Evolutionary conservation across 148 eudicot species (phyloP).

Genomic region (Dianthus caryophyllus): DNA sequence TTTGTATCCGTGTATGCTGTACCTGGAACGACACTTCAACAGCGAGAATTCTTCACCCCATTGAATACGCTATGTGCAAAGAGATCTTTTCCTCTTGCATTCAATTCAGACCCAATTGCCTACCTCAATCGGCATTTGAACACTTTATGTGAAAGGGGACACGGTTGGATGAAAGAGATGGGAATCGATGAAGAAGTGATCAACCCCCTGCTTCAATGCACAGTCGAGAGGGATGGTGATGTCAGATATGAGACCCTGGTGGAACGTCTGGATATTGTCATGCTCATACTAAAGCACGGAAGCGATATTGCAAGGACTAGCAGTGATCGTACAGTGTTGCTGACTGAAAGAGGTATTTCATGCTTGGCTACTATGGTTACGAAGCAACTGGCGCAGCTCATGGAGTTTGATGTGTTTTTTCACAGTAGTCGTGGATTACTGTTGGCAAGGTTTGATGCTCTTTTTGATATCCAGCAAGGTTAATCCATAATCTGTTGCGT

Average conservation of each 20-base stretch:
- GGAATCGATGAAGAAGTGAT: neutral
- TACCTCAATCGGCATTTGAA: neutral
- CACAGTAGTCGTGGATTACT: neutral
- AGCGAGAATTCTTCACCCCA: neutral
- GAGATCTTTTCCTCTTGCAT: neutral
- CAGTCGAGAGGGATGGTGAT: neutral
- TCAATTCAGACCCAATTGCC: neutral
- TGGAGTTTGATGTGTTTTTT: neutral
- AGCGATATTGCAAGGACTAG: neutral
- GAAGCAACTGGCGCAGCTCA: neutral
- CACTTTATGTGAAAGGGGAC: neutral
- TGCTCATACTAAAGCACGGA: neutral
- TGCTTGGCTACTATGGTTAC: neutral
- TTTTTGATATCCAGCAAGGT: slow-evolving; percentile 1
- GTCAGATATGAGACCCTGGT: neutral
- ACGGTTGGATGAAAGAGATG: neutral
- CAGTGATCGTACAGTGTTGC: neutral
- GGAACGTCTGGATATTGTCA: neutral
- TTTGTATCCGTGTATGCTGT: neutral
- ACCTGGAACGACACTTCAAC: neutral
- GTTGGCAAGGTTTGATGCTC: neutral
- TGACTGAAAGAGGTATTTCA: neutral
- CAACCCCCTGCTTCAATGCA: neutral
- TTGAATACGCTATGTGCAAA: neutral
- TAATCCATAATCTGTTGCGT: neutral